phyloP scores from a whole-genome alignment of 805 yeast genomes.

The Candida lessepsii region DNA sequence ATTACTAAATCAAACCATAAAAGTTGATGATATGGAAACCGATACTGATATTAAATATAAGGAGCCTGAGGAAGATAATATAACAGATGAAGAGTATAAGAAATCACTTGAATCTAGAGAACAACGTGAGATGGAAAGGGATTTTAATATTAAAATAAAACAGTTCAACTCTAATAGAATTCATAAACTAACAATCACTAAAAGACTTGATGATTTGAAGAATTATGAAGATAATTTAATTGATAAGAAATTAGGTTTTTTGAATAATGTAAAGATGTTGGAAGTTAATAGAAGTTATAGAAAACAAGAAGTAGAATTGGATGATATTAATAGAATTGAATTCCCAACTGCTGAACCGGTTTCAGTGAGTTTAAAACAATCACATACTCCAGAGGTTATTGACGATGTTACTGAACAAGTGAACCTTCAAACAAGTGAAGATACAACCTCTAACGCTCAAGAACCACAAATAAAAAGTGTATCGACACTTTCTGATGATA shows the following conservation, averaged over 20 bases:
- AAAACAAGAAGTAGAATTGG: slow-evolving; percentile 43
- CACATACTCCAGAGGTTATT: background rate
- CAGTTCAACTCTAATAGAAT: slow-evolving; percentile 19
- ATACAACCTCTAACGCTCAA: too few species aligned
- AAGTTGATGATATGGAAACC: slow-evolving; percentile 13
- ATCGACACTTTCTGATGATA: background rate
- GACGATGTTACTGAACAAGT: background rate
- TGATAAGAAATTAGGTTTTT: slow-evolving; percentile 32
- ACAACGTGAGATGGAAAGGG: slow-evolving; percentile 22
- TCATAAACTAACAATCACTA: slow-evolving; percentile 18
- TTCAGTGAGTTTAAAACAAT: too few species aligned
- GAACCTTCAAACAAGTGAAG: too few species aligned
- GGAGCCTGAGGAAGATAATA: slow-evolving; percentile 16
- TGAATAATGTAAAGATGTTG: slow-evolving; percentile 26
- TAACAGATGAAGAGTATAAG: slow-evolving; percentile 33
- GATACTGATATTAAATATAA: background rate
- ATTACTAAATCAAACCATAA: slow-evolving; percentile 27
- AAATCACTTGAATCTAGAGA: slow-evolving; percentile 18
- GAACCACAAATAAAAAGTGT: slow-evolving; percentile 14
- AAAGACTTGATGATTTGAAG: slow-evolving; percentile 20
- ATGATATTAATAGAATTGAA: slow-evolving; percentile 18
- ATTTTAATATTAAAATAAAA: slow-evolving; percentile 17
- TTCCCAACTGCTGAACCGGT: background rate
- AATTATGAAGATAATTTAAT: slow-evolving; percentile 39
- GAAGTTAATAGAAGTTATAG: slow-evolving; percentile 18